Evolutionary conservation across 2,329 filamentous ascomycete genomes (phyloP).

Genomic region (Xylaria sp.): DNA sequence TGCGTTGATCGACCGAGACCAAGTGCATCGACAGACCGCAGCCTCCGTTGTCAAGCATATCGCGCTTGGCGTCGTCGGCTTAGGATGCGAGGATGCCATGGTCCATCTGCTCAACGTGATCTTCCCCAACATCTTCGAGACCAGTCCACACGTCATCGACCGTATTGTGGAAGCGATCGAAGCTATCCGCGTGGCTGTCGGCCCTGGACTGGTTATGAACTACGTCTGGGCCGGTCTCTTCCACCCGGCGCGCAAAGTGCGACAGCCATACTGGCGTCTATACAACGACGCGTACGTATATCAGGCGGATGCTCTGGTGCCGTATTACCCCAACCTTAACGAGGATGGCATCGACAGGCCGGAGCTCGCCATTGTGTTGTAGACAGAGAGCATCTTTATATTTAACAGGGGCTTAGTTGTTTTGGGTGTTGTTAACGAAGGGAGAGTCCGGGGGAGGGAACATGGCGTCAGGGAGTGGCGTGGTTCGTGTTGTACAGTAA

Average conservation of each 20-base stretch:
- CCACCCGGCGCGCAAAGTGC: slow-evolving; percentile 91
- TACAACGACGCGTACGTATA: slow-evolving; percentile 98
- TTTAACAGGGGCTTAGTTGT: background rate
- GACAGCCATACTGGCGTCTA: slow-evolving; percentile 89
- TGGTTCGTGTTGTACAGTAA: slow-evolving; percentile 10
- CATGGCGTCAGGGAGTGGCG: slow-evolving; percentile 13
- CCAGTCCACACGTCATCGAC: slow-evolving; percentile 96
- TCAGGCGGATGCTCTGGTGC: slow-evolving; percentile 88
- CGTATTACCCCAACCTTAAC: slow-evolving; percentile 85
- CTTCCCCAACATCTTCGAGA: slow-evolving; percentile 96
- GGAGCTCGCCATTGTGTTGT: slow-evolving; percentile 80
- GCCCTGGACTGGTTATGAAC: slow-evolving; percentile 89
- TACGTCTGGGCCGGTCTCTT: slow-evolving; percentile 98
- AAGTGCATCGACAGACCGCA: slow-evolving; percentile 95
- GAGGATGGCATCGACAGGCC: slow-evolving; percentile 73
- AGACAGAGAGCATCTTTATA: slow-evolving; percentile 5
- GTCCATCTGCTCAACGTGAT: slow-evolving; percentile 93
- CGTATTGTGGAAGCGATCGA: slow-evolving; percentile 96
- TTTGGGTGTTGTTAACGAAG: slow-evolving; percentile 1
- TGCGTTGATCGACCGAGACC: slow-evolving; percentile 93
- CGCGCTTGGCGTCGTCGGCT: slow-evolving; percentile 90
- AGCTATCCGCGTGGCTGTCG: slow-evolving; percentile 87
- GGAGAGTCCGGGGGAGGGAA: background rate
- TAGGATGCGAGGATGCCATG: slow-evolving; percentile 98
- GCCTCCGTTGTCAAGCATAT: slow-evolving; percentile 97